Base-by-base conservation (phyloP, 176 grass and related monocot genomes). In the Oryza australiensis region DNA sequence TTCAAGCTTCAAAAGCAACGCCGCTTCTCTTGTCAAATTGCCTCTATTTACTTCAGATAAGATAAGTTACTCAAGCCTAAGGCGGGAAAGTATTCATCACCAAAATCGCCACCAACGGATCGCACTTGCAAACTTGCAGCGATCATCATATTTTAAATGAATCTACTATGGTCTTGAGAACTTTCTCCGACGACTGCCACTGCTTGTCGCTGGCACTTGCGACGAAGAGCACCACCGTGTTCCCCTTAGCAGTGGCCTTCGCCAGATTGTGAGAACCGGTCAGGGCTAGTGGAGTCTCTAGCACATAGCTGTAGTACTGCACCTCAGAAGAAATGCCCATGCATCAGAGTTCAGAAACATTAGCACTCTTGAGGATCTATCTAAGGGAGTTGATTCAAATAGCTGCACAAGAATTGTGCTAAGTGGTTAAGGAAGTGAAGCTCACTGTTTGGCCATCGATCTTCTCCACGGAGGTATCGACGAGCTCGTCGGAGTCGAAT, bases 221-320 rank as follows among this genome's bases (percentile, higher is more conserved):
- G 28, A 98, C 96, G 86, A 98, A 98, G 37, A 98, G 87, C 86
- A 98, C 82, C 77, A 98, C 96, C 10, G 90, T 98, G 74, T 18
- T 98, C 68, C 96, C 93, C 83, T 95, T 98, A 62, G 96, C 93
- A 68, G 96, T 95, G n/a, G 96, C 96, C 84, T 98, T 98, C 7
- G 96, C 91, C 72, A 98, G 81, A 78, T 98, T 98, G 88, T 98
- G 93, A 4, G 90, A 89, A 1, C 96, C 96, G 5, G 93, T 98
- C 42, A 92, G 86, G 0, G 93, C 96, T 76, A 98, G 78, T 23
- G 96, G 92, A 83, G 96, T 98, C 90, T 98, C 96, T 41, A 98
- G 13, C 85, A 85, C 90, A 60, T 98, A 98, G 73, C 67, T 95
- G 82, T 95, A 98, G 86, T 98, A 98, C 96, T 98, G 90, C 86